A percentile compares a stretch with the other conserved stretches of the same genome.
Conservation (phyloP, 495 filamentous ascomycete species). For the Parathielavia appendiculata region DNA sequence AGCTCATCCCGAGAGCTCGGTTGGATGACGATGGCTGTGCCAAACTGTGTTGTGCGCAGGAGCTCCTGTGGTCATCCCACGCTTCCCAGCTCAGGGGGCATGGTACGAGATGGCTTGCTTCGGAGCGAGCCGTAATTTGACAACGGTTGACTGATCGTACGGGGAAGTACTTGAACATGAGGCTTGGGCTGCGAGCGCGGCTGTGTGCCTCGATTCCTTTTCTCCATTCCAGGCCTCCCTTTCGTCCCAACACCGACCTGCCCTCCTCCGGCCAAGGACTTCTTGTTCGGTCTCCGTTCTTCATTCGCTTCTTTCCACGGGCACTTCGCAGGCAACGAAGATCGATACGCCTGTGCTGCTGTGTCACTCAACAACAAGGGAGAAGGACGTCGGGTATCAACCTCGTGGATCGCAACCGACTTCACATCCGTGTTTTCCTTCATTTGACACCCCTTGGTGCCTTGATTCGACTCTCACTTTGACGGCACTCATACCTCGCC, state of each 20-base stretch:
- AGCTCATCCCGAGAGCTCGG: constrained; percentile 16
- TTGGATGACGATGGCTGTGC: constrained; percentile 19
- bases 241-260: neutral
- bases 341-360: constrained; percentile 1
- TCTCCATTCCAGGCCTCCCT: constrained; percentile 9
- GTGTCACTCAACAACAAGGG: constrained; percentile 1
- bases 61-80: constrained; percentile 10
- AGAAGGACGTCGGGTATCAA: neutral
- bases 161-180: neutral
- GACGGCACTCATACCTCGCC: neutral
- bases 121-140: constrained; percentile 7
- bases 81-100: constrained; percentile 3
- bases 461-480: neutral
- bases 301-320: no score
- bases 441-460: no score
- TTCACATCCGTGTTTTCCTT: neutral
- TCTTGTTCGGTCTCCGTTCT: neutral
- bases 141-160: neutral
- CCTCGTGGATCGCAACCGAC: neutral
- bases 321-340: no score
- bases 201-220: neutral
- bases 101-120: constrained; percentile 1
- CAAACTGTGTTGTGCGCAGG: constrained; percentile 5
- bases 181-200: neutral
- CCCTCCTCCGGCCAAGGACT: neutral